A percentile compares a stretch with the other conserved stretches of the same genome.
Conservation (phyloP, 805 yeast species). For the Sungouiozyma ichnusensis region DNA sequence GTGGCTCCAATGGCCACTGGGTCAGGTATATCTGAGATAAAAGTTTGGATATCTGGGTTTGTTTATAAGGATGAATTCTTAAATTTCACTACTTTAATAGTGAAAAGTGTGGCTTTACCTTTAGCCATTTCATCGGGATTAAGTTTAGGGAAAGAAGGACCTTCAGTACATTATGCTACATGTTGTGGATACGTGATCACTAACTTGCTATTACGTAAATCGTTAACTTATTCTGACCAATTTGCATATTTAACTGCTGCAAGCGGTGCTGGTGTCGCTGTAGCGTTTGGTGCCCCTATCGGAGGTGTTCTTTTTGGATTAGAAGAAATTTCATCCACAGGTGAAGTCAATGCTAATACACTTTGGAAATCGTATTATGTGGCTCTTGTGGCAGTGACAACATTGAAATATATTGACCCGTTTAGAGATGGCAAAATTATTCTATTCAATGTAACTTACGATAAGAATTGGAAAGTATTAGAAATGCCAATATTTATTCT, state of each 20-base stretch:
- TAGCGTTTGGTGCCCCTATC: constrained; percentile 94
- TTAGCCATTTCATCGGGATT: constrained; percentile 87
- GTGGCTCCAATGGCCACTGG: constrained; percentile 93
- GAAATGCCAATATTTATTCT: constrained; percentile 74
- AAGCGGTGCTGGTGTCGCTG: constrained; percentile 97
- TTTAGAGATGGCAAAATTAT: constrained; percentile 92
- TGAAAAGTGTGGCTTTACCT: constrained; percentile 77
- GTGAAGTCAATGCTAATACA: constrained; percentile 62
- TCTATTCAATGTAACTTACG: constrained; percentile 82
- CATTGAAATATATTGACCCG: constrained; percentile 74
- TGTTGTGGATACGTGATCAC: constrained; percentile 86
- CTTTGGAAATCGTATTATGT: constrained; percentile 90
- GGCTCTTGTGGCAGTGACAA: constrained; percentile 76
- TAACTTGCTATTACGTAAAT: constrained; percentile 35
- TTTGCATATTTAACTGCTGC: constrained; percentile 62
- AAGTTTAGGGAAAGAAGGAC: constrained; percentile 96
- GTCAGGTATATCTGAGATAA: constrained; percentile 93
- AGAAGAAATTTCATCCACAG: constrained; percentile 70
- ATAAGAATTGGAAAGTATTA: constrained; percentile 73
- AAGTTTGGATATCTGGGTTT: constrained; percentile 88
- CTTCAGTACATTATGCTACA: constrained; percentile 94
- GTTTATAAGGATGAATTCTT: constrained; percentile 61
- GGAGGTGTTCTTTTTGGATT: constrained; percentile 91
- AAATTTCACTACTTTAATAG: constrained; percentile 56
- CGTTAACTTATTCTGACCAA: constrained; percentile 25